phyloP scores from a whole-genome alignment of 805 yeast species.

The Myxozyma neotropica region DNA sequence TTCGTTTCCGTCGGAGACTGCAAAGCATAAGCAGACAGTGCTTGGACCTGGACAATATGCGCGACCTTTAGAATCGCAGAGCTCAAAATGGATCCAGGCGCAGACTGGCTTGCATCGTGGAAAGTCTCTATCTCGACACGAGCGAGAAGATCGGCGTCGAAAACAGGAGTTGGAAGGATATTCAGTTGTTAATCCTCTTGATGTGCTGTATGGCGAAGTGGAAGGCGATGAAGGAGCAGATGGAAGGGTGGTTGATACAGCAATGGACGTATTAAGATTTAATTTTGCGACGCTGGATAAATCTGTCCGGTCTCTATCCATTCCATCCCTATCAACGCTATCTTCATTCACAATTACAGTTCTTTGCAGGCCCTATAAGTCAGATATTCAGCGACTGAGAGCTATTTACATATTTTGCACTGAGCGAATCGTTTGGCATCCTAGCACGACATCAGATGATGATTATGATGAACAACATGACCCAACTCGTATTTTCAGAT shows the following conservation, averaged over 20 bases:
- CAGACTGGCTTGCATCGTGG: constrained; percentile 70
- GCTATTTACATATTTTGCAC: constrained; percentile 66
- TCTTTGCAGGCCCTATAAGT: constrained; percentile 55
- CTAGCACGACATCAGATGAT: constrained; percentile 24
- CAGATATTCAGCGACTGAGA: constrained; percentile 61
- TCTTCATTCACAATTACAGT: constrained; percentile 58
- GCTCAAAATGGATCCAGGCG: constrained; percentile 53
- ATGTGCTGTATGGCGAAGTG: constrained; percentile 16
- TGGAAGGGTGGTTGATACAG: constrained; percentile 28
- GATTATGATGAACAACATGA: constrained; percentile 36
- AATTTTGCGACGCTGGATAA: constrained; percentile 26
- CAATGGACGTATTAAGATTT: constrained; percentile 28
- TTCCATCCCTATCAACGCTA: constrained; percentile 48
- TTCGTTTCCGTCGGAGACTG: constrained; percentile 9
- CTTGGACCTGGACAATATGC: constrained; percentile 4
- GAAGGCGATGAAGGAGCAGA: constrained; percentile 38
- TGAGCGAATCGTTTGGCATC: constrained; percentile 56
- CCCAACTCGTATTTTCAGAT: constrained; percentile 41
- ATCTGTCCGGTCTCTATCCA: constrained; percentile 21
- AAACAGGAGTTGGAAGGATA: constrained; percentile 60
- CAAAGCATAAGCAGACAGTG: background rate
- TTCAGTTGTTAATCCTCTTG: constrained; percentile 63
- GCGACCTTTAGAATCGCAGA: constrained; percentile 13
- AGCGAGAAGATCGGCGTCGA: constrained; percentile 69
- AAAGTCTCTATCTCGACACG: constrained; percentile 65